phyloP scores from a whole-genome alignment of 2,329 filamentous ascomycete genomes.

The Aspergillus thermomutatus region DNA sequence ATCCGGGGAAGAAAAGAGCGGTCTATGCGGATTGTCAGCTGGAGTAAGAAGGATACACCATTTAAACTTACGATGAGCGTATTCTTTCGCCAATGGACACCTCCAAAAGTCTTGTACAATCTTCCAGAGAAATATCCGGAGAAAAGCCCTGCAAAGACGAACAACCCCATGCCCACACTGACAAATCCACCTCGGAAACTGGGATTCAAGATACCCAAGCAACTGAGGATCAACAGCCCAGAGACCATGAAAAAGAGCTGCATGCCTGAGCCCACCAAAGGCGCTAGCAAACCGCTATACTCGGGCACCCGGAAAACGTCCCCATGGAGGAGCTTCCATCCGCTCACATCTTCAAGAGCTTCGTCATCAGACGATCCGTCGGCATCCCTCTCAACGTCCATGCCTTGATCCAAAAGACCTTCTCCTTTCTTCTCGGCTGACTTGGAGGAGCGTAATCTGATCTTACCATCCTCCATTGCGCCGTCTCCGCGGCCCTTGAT shows the following conservation, averaged over 20 bases:
- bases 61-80: slow-evolving; percentile 55
- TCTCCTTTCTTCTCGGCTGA: slow-evolving; percentile 54
- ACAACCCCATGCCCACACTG: slow-evolving; percentile 77
- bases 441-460: slow-evolving; percentile 50
- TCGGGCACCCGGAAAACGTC: slow-evolving; percentile 77
- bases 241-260: slow-evolving; percentile 80
- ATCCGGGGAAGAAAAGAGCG: slow-evolving; percentile 72
- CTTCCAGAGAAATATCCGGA: slow-evolving; percentile 84
- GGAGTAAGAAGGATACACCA: not conserved
- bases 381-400: slow-evolving; percentile 50
- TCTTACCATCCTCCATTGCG: slow-evolving; percentile 63
- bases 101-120: slow-evolving; percentile 79
- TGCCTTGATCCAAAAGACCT: slow-evolving; percentile 58
- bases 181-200: slow-evolving; percentile 88
- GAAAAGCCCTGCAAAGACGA: slow-evolving; percentile 77
- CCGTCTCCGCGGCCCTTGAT: slow-evolving; percentile 71
- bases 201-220: slow-evolving; percentile 75
- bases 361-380: slow-evolving; percentile 68
- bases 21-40: slow-evolving; percentile 46
- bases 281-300: slow-evolving; percentile 70
- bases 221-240: slow-evolving; percentile 69
- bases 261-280: slow-evolving; percentile 79
- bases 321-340: slow-evolving; percentile 86
- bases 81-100: slow-evolving; percentile 71
- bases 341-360: slow-evolving; percentile 71